Conservation (phyloP, 805 yeast genomes). For the Candida argentea region DNA sequence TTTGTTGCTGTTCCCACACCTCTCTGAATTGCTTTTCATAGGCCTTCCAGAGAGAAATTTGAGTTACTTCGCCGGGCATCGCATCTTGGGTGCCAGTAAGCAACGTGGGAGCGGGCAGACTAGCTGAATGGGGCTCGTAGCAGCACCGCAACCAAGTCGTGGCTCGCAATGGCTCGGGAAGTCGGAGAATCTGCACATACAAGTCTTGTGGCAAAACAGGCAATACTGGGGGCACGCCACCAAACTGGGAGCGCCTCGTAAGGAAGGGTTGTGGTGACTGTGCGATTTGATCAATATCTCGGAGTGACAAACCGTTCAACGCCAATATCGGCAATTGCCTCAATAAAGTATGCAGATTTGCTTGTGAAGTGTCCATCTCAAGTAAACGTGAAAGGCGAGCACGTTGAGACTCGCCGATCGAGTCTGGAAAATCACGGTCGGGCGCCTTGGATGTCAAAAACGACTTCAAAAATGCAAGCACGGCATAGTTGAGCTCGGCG, state of each 20-base stretch:
- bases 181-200: constrained; percentile 46
- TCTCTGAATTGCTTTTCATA: constrained; percentile 81
- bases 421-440: constrained; percentile 18
- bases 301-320: constrained; percentile 23
- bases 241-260: constrained; percentile 38
- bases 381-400: constrained; percentile 39
- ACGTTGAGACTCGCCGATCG: constrained; percentile 22
- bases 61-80: constrained; percentile 73
- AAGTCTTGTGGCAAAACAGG: constrained; percentile 50
- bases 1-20: constrained; percentile 30
- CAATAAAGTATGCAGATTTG: constrained; percentile 42
- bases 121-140: constrained; percentile 55
- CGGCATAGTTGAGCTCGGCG: constrained; percentile 66
- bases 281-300: constrained; percentile 19
- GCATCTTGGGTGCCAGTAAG: constrained; percentile 11
- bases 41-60: constrained; percentile 90
- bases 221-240: constrained; percentile 50
- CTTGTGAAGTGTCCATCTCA: constrained; percentile 36
- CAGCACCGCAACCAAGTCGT: constrained; percentile 91
- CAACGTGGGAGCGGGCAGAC: no score
- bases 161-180: constrained; percentile 84
- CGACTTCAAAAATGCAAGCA: constrained; percentile 76
- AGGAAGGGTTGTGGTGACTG: constrained; percentile 22
- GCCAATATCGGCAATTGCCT: constrained; percentile 53
- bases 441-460: constrained; percentile 54